Evolutionary conservation across 306 rosid genomes (phyloP), one percentile per base, ranked within the genome.

Genomic region (Vigna hirtella): DNA sequence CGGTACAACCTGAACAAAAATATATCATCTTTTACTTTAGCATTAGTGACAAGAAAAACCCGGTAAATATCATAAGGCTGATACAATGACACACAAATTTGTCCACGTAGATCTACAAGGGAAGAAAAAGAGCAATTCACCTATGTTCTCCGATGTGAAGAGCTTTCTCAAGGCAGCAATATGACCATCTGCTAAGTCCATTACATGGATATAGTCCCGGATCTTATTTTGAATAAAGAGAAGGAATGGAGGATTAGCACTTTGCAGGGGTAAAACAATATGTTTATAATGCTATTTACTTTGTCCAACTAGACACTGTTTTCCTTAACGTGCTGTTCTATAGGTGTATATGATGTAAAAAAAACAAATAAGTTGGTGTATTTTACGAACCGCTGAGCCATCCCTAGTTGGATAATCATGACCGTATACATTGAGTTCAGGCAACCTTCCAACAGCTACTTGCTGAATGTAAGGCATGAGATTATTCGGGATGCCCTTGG

Each of bases 181-280:
- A 85, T 95, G 99, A 32, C 99, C 99, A 76, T 95, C 98, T n/a
- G 99, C 99, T 18, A 93, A 82, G 89, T 95, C 99, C 98, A 95
- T 95, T 42, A 95, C 99, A 86, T 95, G 99, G 82, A 95, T 93
- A 69, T 92, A 95, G 89, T 95, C 99, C 57, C 99, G 91, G 55
- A 95, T 63, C 98, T 95, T 82, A 63, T 77, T 81, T 85, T 49
- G 77, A 43, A 62, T 24, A 63, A 40, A 20, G 50, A 59, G 55
- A 59, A 38, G 65, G 15, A 52, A 24, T 24, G 14, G 17, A 67
- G 9, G 40, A 64, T 86, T 36, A 66, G 52, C 63, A 72, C n/a
- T 76, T 18, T 59, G 28, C 47, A 68, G 50, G 45, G 16, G 40
- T 28, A 48, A 71, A 42, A 15, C 32, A 56, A 53, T 47, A 59